Base-by-base conservation (phyloP, 768 basidiomycete species). In the Suillus luteus region DNA sequence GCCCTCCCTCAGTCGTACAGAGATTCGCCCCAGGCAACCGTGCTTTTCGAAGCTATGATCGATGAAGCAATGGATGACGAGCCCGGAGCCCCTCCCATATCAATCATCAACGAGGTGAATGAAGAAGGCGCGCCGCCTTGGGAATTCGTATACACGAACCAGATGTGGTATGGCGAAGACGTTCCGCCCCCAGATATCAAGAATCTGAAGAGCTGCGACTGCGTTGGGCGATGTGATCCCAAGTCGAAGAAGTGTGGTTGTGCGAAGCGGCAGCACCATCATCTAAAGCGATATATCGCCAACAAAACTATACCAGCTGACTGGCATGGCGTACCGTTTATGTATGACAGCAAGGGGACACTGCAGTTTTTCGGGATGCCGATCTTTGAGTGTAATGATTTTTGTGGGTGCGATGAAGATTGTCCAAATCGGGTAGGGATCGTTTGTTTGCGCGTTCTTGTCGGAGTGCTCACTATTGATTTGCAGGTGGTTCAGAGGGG, bases 111-210 rank as follows among this genome's bases (percentile, higher is more conserved):
- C 69, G 74, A 82, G 0, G 78, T 93, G 27, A 92, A 92, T 65
- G 72, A 80, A 10, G 89, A 90, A 65, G 80, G 85, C 11, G 84
- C 88, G 24, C 94, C 95, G 0, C 84, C 84, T 31, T 93, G 91
- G 85, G 94, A 96, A 69, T 97, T 95, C 69, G 80, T 88, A 65
- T 96, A 96, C 72, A 87, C 91, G 12, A 95, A 96, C 73, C 77
- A 85, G 60, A 86, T 95, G 80, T 90, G 91, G 82, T 86, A 88
- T 64, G 85, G 84, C 2, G 81, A 86, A 14, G 85, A 80, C 5
- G 89, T 95, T 2, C 86, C 88, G 0, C 82, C 81, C 12, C 89
- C 92, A 1, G 86, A 91, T 66, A 69, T 83, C 22, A 75, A 77
- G 40, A 79, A 79, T 31, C 75, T 94, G 52, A 70, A 81, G 33